Base-by-base conservation (phyloP, 805 yeast genomes). In the Candida pseudofarinosa region DNA sequence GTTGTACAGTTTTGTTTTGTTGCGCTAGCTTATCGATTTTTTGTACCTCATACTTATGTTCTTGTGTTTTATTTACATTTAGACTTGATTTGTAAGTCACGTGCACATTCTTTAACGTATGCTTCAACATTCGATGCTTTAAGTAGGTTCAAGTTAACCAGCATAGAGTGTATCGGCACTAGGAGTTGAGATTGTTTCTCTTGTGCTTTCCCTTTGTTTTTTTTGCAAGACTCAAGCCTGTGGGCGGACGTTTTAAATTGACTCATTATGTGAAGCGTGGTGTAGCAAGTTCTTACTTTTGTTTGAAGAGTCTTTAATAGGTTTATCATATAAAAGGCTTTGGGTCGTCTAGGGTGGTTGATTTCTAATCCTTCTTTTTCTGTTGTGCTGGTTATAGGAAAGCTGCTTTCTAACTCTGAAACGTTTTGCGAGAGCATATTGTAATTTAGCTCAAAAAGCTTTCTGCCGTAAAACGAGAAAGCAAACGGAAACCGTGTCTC, bases 381-480 rank as follows among this genome's bases (percentile, higher is more conserved):
- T 7, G 10, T 23, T 23, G 6, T 10, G 10, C 10, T 23, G 10
- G 28, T 7, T 7, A 10, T 7, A 23, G 28, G 28, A 23, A 23
- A 23, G 10, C 6, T 10, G 28, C 10, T 23, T 6, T 23, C 10
- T 10, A 23, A 23, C 28, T 23, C 28, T 23, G 28, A 7, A 23
- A 45, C 30, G 13, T 19, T 38, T 36, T 43, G 43, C 38, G 45
- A 40, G 28, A 50, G 34, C 44, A 44, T 40, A 32, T 41, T 41
- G 43, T 53, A 57, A 40, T 59, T 61, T n/a, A 48, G 32, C 36
- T 46, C 45, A 17, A 64, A 47, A 19, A 57, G 46, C 16, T 45
- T 53, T 26, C 67, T 47, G 1, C 67, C 68, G 39, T 55, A 51
- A 13, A 51, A 50, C 16, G 69, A 63, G 34, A 65, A 65, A 3